Percentiles rank a stretch among this genome's conserved stretches.
phyloP scores from a whole-genome alignment of 352 stramenopile genomes.

The Phytophthora kernoviae region DNA sequence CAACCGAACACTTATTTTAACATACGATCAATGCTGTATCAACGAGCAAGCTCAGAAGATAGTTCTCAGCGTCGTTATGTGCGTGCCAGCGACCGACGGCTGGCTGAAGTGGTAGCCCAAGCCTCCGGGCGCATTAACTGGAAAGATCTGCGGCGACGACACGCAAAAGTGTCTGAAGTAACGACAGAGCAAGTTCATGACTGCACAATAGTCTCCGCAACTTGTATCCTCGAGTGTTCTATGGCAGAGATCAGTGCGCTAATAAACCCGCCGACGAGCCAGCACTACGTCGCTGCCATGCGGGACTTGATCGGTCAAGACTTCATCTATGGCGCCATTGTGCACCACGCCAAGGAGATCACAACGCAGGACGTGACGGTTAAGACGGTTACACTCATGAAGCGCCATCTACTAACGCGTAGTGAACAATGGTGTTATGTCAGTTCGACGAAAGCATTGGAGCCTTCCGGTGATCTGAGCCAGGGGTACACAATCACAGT shows the following conservation, averaged over 20 bases:
- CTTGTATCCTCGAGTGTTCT: slow-evolving; percentile 40
- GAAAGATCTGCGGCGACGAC: slow-evolving; percentile 22
- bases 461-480: slow-evolving; percentile 3
- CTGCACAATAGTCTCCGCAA: slow-evolving; percentile 34
- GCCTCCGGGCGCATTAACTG: slow-evolving; percentile 38
- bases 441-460: slow-evolving; percentile 25
- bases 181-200: slow-evolving; percentile 32
- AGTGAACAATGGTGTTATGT: slow-evolving; percentile 63
- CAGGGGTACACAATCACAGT: slow-evolving; percentile 42
- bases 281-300: slow-evolving; percentile 46
- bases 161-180: slow-evolving; percentile 25
- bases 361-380: slow-evolving; percentile 35
- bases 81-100: slow-evolving; percentile 46
- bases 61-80: slow-evolving; percentile 43
- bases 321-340: slow-evolving; percentile 60
- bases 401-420: slow-evolving; percentile 43
- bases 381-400: slow-evolving; percentile 52
- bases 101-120: slow-evolving; percentile 41
- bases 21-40: too few relatives aligned
- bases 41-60: background rate
- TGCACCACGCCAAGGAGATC: slow-evolving; percentile 38
- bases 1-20: too few relatives aligned
- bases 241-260: slow-evolving; percentile 44
- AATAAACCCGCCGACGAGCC: slow-evolving; percentile 34
- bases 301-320: slow-evolving; percentile 43